Evolutionary conservation across 768 basidiomycete genomes (phyloP).

Genomic region (Serendipita sp.): DNA sequence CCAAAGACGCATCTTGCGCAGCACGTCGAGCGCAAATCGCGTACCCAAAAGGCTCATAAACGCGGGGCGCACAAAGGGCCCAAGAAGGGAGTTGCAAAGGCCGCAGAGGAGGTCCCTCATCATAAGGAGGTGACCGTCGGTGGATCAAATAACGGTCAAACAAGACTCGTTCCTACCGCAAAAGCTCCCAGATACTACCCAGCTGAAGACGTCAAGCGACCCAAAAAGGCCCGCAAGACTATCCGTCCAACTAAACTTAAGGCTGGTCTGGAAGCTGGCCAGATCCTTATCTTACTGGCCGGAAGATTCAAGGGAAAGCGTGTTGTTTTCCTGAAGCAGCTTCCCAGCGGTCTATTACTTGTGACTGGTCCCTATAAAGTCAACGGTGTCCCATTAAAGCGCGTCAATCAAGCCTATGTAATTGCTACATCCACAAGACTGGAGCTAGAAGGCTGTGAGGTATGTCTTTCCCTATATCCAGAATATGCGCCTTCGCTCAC

Average conservation of each 20-base stretch:
- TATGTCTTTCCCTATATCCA: constrained; percentile 22
- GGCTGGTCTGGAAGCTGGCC: constrained; percentile 78
- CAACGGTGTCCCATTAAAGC: constrained; percentile 94
- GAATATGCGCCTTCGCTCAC: constrained; percentile 5
- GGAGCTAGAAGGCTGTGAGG: constrained; percentile 59
- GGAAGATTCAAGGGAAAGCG: constrained; percentile 97
- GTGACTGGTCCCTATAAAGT: constrained; percentile 96
- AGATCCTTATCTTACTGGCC: constrained; percentile 89
- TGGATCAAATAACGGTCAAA: constrained; percentile 81
- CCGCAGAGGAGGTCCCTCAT: constrained; percentile 39
- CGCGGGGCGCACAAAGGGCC: constrained; percentile 73
- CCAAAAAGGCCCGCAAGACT: constrained; percentile 84
- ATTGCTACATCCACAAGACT: constrained; percentile 95
- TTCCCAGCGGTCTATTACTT: constrained; percentile 78
- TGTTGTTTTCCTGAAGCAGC: constrained; percentile 94
- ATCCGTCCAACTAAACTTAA: constrained; percentile 66
- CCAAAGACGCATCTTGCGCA: constrained; percentile 54
- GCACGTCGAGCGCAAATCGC: constrained; percentile 66
- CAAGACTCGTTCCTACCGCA: constrained; percentile 67
- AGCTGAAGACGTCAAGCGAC: constrained; percentile 80
- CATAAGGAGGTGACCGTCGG: constrained; percentile 68
- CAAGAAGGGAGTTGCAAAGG: constrained; percentile 60
- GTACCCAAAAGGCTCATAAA: constrained; percentile 63
- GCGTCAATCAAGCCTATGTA: constrained; percentile 97
- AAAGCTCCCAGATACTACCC: constrained; percentile 89